Conservation (phyloP, 2,329 filamentous ascomycete species). For the Venturia oleaginea region DNA sequence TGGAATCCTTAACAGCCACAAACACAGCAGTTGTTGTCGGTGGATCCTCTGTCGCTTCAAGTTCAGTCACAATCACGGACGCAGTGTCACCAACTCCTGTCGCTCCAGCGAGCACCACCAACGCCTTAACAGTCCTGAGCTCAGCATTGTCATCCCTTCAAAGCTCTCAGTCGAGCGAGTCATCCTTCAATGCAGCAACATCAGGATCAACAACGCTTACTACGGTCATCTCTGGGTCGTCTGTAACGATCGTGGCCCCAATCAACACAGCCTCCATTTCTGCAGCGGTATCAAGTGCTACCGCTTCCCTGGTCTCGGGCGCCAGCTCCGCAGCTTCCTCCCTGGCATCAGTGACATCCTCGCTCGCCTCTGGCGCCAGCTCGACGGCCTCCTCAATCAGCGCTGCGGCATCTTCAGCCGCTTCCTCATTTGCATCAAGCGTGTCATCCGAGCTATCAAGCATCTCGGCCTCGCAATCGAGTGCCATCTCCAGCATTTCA, state of each 20-base stretch:
- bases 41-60: neutral
- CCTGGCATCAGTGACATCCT: constrained; percentile 20
- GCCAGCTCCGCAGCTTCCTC: constrained; percentile 51
- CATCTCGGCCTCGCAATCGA: neutral
- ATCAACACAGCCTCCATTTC: neutral
- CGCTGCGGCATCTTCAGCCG: neutral
- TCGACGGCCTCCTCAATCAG: constrained; percentile 39
- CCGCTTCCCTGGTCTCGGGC: constrained; percentile 34
- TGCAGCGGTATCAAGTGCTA: neutral
- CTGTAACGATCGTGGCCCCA: neutral
- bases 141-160: neutral
- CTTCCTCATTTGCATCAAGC: neutral
- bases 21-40: neutral
- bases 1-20: neutral
- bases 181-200: neutral
- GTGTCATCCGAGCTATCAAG: neutral
- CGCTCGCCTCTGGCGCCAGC: constrained; percentile 41
- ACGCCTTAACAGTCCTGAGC: neutral
- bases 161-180: neutral
- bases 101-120: neutral
- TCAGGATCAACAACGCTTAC: neutral
- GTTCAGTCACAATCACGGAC: neutral
- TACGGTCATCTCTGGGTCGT: neutral
- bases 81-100: neutral
- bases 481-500: neutral